Percentiles rank a stretch among this genome's conserved stretches.
Evolutionary conservation across 306 rosid species (phyloP).

Genomic region (Crotalaria pallida): DNA sequence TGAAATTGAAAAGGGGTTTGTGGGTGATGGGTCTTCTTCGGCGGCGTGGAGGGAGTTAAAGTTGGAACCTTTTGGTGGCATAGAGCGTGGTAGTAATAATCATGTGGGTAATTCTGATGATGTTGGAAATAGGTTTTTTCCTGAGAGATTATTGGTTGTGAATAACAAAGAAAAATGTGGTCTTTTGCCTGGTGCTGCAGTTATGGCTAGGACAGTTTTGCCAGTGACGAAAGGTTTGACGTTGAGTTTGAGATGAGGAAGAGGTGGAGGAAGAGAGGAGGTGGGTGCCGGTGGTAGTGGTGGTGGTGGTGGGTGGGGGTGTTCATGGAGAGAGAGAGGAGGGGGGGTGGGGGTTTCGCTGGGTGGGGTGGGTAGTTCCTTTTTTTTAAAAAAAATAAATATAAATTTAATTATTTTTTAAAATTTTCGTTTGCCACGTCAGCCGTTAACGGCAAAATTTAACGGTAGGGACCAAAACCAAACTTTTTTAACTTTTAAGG

Average conservation of each 20-base stretch:
- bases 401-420: too few species aligned
- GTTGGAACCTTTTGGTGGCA: slow-evolving; percentile 46
- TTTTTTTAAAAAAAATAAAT: too few species aligned
- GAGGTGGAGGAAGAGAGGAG: too few species aligned
- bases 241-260: slow-evolving; percentile 69
- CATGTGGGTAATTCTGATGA: neutral
- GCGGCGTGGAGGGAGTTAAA: slow-evolving; percentile 74
- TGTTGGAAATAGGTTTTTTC: slow-evolving; percentile 16
- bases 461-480: too few species aligned
- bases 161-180: slow-evolving; percentile 33
- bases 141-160: slow-evolving; percentile 26
- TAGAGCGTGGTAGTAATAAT: neutral
- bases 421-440: too few species aligned
- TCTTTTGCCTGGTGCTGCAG: slow-evolving; percentile 41
- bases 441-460: too few species aligned
- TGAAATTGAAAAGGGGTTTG: slow-evolving; percentile 36
- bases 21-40: slow-evolving; percentile 29
- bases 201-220: slow-evolving; percentile 58
- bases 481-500: too few species aligned
- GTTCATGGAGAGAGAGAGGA: too few species aligned
- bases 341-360: too few species aligned
- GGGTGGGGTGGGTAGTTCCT: too few species aligned
- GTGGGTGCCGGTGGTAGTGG: too few species aligned
- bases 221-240: slow-evolving; percentile 46
- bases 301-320: too few species aligned